Conservation (phyloP, 306 rosid species). For the Begonia peltatifolia region DNA sequence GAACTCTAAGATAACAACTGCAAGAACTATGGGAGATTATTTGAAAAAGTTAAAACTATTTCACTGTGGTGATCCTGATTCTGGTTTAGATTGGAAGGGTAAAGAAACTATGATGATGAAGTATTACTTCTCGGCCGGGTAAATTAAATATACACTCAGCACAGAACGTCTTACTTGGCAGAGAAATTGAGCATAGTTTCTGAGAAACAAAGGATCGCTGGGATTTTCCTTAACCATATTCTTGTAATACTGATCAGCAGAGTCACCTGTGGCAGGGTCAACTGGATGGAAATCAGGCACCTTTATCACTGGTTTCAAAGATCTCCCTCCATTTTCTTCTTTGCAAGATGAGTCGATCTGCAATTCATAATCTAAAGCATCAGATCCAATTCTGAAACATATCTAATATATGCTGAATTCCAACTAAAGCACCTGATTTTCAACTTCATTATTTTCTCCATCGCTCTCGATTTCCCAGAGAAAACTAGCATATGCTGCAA, state of each 20-base stretch:
- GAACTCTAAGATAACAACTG: too few relatives aligned
- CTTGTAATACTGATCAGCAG: constrained; percentile 31
- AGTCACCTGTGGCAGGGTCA: constrained; percentile 38
- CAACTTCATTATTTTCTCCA: constrained; percentile 9
- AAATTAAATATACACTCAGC: too few relatives aligned
- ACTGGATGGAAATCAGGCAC: constrained; percentile 16
- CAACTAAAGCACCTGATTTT: constrained; percentile 22
- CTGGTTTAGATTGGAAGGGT: too few relatives aligned
- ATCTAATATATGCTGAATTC: constrained; percentile 3
- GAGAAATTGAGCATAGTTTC: constrained; percentile 53
- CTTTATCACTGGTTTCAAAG: constrained; percentile 7
- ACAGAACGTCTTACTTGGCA: too few relatives aligned
- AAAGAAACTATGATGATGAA: too few relatives aligned
- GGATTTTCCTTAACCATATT: constrained; percentile 50
- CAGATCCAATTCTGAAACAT: constrained; percentile 8
- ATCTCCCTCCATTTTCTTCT: background rate
- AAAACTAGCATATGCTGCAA: constrained; percentile 66
- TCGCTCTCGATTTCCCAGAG: constrained; percentile 46
- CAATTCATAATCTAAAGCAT: constrained; percentile 8
- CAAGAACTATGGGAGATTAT: too few relatives aligned
- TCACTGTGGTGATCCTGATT: too few relatives aligned
- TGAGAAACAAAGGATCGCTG: constrained; percentile 37
- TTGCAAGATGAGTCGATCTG: constrained; percentile 16
- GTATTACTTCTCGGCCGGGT: too few relatives aligned
- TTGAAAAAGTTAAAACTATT: too few relatives aligned